These are phyloP conservation scores for Pseudopithomyces chartarum DNA, from an alignment of 2,329 filamentous ascomycete species.

Conservation along the genomic window DNA sequence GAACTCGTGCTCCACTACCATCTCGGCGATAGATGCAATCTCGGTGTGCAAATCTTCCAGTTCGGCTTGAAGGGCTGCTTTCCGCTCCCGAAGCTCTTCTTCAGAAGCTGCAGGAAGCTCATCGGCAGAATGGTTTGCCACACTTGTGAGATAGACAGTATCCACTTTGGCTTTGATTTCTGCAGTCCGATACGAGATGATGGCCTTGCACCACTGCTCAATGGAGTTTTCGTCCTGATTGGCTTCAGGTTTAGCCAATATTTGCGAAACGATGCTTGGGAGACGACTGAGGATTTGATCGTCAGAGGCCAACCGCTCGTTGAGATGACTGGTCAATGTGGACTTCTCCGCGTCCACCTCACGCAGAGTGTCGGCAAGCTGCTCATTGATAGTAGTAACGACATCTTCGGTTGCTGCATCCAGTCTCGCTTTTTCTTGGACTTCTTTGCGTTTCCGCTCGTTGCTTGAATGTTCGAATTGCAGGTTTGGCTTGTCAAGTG, in stretches of 20 bases:
- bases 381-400: slow-evolving; percentile 33
- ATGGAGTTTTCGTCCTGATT: slow-evolving; percentile 59
- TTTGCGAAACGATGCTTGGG: slow-evolving; percentile 67
- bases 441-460: slow-evolving; percentile 43
- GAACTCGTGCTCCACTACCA: slow-evolving; percentile 71
- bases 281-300: slow-evolving; percentile 69
- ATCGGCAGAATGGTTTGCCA: slow-evolving; percentile 14
- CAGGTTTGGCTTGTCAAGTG: slow-evolving; percentile 51
- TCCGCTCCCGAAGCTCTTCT: slow-evolving; percentile 57
- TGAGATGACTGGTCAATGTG: slow-evolving; percentile 56
- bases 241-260: slow-evolving; percentile 55
- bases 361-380: slow-evolving; percentile 51
- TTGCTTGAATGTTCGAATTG: slow-evolving; percentile 44
- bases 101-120: slow-evolving; percentile 18
- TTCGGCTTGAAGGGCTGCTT: slow-evolving; percentile 63
- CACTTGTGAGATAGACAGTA: slow-evolving; percentile 58
- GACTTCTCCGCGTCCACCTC: slow-evolving; percentile 54
- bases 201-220: slow-evolving; percentile 58
- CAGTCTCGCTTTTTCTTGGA: slow-evolving; percentile 49
- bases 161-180: slow-evolving; percentile 53
- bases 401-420: slow-evolving; percentile 46
- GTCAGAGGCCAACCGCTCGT: slow-evolving; percentile 62
- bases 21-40: slow-evolving; percentile 71
- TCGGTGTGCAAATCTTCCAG: slow-evolving; percentile 72
- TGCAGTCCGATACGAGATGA: slow-evolving; percentile 46